Evolutionary conservation across 345 rosid genomes (phyloP).

Genomic region (Fremontodendron californicum): DNA sequence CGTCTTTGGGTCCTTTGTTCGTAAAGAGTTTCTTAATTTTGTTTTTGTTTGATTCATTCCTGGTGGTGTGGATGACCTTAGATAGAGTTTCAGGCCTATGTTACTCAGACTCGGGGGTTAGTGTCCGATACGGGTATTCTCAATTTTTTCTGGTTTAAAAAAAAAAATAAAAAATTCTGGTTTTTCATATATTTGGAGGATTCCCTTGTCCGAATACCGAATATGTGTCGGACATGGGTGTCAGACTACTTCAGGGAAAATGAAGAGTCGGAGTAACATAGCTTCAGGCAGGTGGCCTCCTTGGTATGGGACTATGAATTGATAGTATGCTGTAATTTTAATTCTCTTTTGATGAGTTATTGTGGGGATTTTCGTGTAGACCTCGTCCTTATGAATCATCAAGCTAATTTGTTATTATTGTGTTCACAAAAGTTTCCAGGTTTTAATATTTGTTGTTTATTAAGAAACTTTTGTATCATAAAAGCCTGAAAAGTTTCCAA

Average conservation of each 20-base stretch:
- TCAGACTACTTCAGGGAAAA: no score
- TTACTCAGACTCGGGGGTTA: no score
- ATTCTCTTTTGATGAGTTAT: background rate
- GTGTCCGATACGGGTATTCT: no score
- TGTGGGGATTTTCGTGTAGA: background rate
- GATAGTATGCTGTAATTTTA: background rate
- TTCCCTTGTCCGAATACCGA: no score
- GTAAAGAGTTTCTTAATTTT: background rate
- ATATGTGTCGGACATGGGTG: no score
- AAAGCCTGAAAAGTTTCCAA: background rate
- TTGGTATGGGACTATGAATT: no score
- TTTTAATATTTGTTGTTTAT: background rate
- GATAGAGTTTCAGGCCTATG: background rate
- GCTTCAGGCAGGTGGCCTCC: background rate
- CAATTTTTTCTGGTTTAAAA: no score
- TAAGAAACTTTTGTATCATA: background rate
- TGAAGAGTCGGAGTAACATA: no score
- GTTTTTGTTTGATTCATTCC: constrained; percentile 1
- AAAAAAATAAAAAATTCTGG: no score
- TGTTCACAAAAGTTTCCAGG: background rate
- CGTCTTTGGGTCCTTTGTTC: background rate
- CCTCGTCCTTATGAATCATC: background rate
- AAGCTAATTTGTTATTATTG: background rate
- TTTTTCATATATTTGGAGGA: no score
- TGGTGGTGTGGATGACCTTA: background rate